phyloP scores from a whole-genome alignment of 2,329 filamentous ascomycete genomes.

The Fusarium oligoseptatum region DNA sequence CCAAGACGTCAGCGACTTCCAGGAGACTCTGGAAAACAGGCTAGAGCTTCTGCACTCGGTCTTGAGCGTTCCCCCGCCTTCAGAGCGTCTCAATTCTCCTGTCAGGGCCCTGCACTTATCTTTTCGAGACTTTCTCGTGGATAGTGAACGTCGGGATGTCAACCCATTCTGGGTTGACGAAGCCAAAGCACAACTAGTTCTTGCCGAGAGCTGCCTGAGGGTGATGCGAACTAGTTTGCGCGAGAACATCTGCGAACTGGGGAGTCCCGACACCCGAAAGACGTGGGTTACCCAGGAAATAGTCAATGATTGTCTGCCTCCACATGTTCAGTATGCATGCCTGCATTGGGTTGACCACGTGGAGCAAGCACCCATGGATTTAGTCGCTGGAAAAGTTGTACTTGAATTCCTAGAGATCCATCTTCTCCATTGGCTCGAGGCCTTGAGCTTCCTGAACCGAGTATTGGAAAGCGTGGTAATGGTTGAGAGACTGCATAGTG shows the following conservation, averaged over 20 bases:
- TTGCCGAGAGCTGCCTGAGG: conserved; percentile 6
- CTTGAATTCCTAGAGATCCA: neutral
- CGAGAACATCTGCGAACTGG: conserved; percentile 32
- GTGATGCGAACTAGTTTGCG: conserved; percentile 46
- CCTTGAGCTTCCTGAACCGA: neutral
- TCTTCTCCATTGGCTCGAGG: neutral
- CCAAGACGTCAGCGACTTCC: neutral
- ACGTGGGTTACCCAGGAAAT: neutral
- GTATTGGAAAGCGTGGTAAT: neutral
- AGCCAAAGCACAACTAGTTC: neutral
- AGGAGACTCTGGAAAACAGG: conserved; percentile 17
- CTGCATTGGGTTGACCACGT: neutral
- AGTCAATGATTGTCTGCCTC: neutral
- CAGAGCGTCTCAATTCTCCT: conserved; percentile 21
- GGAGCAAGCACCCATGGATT: neutral
- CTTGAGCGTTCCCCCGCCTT: conserved; percentile 46
- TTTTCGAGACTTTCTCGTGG: conserved; percentile 51
- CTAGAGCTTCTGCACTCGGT: conserved; percentile 52
- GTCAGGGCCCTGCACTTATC: conserved; percentile 53
- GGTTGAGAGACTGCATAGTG: neutral
- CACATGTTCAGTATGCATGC: neutral
- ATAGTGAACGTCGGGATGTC: conserved; percentile 32
- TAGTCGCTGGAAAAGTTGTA: neutral
- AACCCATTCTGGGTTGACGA: conserved; percentile 39
- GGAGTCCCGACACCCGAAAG: neutral